Evolutionary conservation across 306 rosid genomes (phyloP), one percentile per base, ranked within the genome.

Genomic region (Elaeagnus macrophylla): DNA sequence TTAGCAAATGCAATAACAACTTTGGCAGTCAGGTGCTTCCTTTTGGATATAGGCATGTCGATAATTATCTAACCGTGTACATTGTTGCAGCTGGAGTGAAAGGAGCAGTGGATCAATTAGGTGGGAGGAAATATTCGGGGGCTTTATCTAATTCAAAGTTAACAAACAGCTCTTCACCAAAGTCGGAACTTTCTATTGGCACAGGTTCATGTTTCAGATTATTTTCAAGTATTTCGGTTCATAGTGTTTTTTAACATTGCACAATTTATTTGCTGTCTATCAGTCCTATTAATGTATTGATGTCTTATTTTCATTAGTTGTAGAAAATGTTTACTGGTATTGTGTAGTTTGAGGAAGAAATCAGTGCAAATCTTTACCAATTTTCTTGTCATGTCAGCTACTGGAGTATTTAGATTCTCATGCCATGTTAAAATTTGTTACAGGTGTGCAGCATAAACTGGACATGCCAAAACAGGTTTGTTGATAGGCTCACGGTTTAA

Each of bases 381-480:
- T 25, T 47, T 43, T 37, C n/a, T n/a, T n/a, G 0, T 25, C 7
- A 20, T 32, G 10, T 43, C 6, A 2, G 10, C 47, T 43, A 1
- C n/a, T n/a, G 12, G 40, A 39, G 12, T 14, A 7, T 1, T 39
- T 15, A 9, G 35, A 32, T 60, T 64, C 75, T 82, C 15, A 72
- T 59, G 41, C 10, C 49, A 10, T 48, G 37, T 12, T 37, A 35
- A 59, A 25, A 12, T n/a, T n/a, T 12, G 17, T 60, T 67, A 38
- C 87, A 91, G 96, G 95, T 60, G 99, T 84, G 70, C 99, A 87
- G 49, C 94, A 95, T 65, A 93, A 87, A 67, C 83, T 87, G 77
- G 95, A 93, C 62, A 57, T 79, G 89, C 73, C 60, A 37, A 75
- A 81, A 71, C 85, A 77, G 93, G 99, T 84, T 39, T 70, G 76